Conservation (phyloP, 169 alveolate genomes). For the Cyclospora cayetanensis region DNA sequence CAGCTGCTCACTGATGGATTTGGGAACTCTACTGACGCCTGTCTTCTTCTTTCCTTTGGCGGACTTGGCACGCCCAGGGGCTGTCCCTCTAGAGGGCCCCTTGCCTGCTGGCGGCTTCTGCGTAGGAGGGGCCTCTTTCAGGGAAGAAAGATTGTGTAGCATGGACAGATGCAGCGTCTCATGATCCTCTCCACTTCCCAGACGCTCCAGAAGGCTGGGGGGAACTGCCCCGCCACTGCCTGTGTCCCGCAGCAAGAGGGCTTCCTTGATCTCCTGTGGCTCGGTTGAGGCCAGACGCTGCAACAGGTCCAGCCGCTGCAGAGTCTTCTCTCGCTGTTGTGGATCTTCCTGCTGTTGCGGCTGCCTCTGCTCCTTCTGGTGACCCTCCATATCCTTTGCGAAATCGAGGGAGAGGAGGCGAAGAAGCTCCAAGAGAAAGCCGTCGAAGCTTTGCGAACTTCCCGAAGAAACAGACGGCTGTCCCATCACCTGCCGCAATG, state of each 20-base stretch:
- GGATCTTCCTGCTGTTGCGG: background rate
- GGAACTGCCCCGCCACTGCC: slow-evolving; percentile 22
- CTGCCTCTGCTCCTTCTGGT: background rate
- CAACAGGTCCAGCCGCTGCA: slow-evolving; percentile 47
- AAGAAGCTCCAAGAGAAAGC: slow-evolving; percentile 7
- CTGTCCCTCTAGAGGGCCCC: background rate
- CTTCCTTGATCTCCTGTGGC: slow-evolving; percentile 47
- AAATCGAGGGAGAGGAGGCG: slow-evolving; percentile 42
- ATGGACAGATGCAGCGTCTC: slow-evolving; percentile 42
- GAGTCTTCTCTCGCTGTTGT: slow-evolving; percentile 17
- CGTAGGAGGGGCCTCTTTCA: background rate
- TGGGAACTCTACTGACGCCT: background rate
- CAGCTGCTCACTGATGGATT: slow-evolving; percentile 33
- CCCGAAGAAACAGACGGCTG: background rate
- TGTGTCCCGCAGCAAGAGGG: slow-evolving; percentile 11
- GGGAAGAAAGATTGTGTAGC: slow-evolving; percentile 22
- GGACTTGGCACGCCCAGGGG: background rate
- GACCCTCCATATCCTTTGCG: background rate
- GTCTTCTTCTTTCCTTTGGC: background rate
- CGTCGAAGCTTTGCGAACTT: slow-evolving; percentile 15
- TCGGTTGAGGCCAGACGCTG: slow-evolving; percentile 51
- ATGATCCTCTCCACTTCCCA: slow-evolving; percentile 40
- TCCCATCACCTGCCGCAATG: slow-evolving; percentile 37
- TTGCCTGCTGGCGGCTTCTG: background rate
- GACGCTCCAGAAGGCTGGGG: slow-evolving; percentile 44